A percentile compares a stretch with the other conserved stretches of the same genome.
Evolutionary conservation across 768 basidiomycete genomes (phyloP).

Genomic region (Tricholoma hemisulphureum): DNA sequence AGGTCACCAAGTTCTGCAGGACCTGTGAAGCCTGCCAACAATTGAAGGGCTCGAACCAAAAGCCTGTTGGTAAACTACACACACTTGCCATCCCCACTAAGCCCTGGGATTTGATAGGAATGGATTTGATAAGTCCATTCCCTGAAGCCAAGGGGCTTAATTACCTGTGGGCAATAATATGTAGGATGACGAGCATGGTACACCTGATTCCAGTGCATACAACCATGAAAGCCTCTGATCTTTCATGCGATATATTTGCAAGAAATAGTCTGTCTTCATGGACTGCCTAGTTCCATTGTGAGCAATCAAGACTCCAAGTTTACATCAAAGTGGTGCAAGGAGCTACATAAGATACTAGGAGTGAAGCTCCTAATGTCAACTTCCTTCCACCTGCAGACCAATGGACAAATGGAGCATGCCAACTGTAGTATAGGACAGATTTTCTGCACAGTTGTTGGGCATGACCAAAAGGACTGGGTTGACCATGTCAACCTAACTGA

Average conservation of each 20-base stretch:
- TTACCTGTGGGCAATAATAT: not conserved
- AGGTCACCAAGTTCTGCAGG: not conserved
- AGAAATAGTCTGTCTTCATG: not conserved
- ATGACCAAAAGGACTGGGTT: too few relatives aligned
- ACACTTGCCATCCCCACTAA: not conserved
- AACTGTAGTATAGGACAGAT: too few relatives aligned
- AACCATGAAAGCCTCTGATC: not conserved
- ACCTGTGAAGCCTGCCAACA: not conserved
- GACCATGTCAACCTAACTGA: too few relatives aligned
- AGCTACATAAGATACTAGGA: too few relatives aligned
- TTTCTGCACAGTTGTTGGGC: too few relatives aligned
- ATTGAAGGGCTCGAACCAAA: not conserved
- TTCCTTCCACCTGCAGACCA: not conserved
- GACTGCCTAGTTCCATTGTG: too few relatives aligned
- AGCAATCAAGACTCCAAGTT: not conserved
- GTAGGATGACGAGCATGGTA: too few relatives aligned
- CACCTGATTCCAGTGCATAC: too few relatives aligned
- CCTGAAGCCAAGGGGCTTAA: not conserved
- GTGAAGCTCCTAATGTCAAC: too few relatives aligned
- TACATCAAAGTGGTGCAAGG: not conserved
- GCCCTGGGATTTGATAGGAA: too few relatives aligned
- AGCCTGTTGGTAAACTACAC: not conserved
- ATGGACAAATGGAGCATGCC: slow-evolving; percentile 8
- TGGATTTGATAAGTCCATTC: too few relatives aligned
- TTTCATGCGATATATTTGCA: not conserved